phyloP scores from a whole-genome alignment of 306 rosid species.

The Cucumis sativus region DNA sequence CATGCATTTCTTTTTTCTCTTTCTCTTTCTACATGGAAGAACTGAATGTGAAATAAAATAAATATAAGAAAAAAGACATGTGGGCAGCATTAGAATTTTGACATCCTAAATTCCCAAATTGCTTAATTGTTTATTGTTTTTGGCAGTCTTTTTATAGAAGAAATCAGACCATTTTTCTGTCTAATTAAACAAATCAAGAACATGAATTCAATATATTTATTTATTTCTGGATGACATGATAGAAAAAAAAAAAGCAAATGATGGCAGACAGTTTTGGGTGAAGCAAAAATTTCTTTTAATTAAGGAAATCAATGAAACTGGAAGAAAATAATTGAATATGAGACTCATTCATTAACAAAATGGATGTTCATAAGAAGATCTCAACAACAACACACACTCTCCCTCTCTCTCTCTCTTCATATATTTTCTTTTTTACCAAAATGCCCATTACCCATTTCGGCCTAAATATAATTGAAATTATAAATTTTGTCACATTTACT shows the following conservation, averaged over 20 bases:
- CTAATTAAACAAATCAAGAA: not conserved
- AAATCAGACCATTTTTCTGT: constrained; percentile 3
- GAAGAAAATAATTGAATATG: not conserved
- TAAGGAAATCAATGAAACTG: not conserved
- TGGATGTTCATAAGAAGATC: not conserved
- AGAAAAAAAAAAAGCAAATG: not conserved
- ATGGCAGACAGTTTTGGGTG: constrained; percentile 4
- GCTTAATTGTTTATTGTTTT: not conserved
- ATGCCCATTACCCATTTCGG: not conserved
- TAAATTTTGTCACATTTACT: no score
- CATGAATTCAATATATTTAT: not conserved
- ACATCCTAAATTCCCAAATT: constrained; percentile 44
- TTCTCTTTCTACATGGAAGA: not conserved
- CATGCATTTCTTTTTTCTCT: not conserved
- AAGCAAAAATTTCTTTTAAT: not conserved
- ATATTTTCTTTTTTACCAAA: no score
- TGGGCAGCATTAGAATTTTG: constrained; percentile 35
- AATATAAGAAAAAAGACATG: constrained; percentile 23
- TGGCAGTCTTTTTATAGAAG: not conserved
- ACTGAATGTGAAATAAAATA: constrained; percentile 12
- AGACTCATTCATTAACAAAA: not conserved
- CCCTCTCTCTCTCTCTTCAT: not conserved
- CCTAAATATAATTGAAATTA: no score
- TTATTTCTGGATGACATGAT: not conserved
- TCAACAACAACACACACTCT: not conserved